A percentile compares a stretch with the other conserved stretches of the same genome.
Conservation (phyloP, 495 filamentous ascomycete species). For the Xylaria palmicola region DNA sequence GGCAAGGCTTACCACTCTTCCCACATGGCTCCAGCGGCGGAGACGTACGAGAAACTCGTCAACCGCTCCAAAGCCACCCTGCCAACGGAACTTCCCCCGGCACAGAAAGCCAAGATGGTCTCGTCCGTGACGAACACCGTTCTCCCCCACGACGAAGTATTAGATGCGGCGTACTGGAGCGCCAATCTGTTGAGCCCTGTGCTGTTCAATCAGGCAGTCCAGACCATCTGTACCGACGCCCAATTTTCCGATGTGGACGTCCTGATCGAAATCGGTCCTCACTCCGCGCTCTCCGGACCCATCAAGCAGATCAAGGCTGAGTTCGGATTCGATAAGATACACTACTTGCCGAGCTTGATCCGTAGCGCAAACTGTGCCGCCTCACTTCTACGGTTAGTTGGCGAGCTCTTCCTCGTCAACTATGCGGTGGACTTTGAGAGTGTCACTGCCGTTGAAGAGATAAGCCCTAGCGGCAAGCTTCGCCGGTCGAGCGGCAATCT, state of each 20-base stretch:
- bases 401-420: constrained; percentile 34
- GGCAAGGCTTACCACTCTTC: background rate
- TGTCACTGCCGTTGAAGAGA: constrained; percentile 5
- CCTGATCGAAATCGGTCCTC: constrained; percentile 55
- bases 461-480: constrained; percentile 11
- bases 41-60: background rate
- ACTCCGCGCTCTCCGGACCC: constrained; percentile 51
- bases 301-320: constrained; percentile 39
- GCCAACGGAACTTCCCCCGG: too few relatives aligned
- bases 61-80: too few relatives aligned
- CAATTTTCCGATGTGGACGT: constrained; percentile 8
- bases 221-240: constrained; percentile 15
- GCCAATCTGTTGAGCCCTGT: constrained; percentile 48
- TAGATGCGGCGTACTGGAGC: constrained; percentile 40
- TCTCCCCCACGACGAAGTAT: background rate
- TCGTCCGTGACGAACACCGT: constrained; percentile 37
- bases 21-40: background rate
- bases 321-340: constrained; percentile 15
- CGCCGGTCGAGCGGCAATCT: constrained; percentile 19
- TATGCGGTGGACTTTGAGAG: constrained; percentile 15
- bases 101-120: too few relatives aligned
- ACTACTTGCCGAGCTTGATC: constrained; percentile 38
- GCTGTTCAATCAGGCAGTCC: constrained; percentile 41
- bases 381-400: constrained; percentile 37
- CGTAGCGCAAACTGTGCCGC: constrained; percentile 35